These are phyloP conservation scores for Hypoxylon sp. DNA, from an alignment of 2,329 filamentous ascomycete genomes.

Conservation along the genomic window DNA sequence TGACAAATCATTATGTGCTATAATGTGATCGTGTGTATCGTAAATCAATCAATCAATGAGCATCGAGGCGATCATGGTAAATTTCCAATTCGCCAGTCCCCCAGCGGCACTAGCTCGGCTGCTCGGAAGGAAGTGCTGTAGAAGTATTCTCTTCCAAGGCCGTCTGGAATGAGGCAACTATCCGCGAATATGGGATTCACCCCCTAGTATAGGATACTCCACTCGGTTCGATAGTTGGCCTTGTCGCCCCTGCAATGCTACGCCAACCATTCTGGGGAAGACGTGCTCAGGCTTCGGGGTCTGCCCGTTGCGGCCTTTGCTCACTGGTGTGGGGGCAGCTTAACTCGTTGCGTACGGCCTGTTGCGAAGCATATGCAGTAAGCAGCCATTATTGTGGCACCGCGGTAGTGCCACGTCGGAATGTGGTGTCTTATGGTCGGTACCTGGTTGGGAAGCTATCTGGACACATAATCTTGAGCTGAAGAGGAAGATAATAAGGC, in stretches of 20 bases:
- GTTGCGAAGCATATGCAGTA: slow-evolving; percentile 43
- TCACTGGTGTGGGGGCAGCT: slow-evolving; percentile 39
- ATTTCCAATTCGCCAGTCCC: slow-evolving; percentile 26
- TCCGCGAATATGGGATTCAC: slow-evolving; percentile 50
- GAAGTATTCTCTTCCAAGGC: slow-evolving; percentile 41
- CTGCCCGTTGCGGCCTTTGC: slow-evolving; percentile 41
- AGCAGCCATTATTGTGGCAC: slow-evolving; percentile 41
- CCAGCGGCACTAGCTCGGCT: slow-evolving; percentile 25
- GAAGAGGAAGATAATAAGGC: slow-evolving; percentile 16
- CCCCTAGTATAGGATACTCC: slow-evolving; percentile 33
- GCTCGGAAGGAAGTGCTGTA: slow-evolving; percentile 24
- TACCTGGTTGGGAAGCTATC: slow-evolving; percentile 33
- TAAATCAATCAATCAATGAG: slow-evolving; percentile 31
- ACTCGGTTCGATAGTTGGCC: slow-evolving; percentile 41
- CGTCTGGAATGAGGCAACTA: slow-evolving; percentile 44
- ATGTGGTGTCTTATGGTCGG: slow-evolving; percentile 23
- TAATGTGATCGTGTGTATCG: slow-evolving; percentile 7
- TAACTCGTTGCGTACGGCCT: slow-evolving; percentile 31
- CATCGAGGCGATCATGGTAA: slow-evolving; percentile 12
- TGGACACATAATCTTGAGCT: slow-evolving; percentile 11
- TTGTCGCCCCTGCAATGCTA: slow-evolving; percentile 42
- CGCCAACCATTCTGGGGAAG: slow-evolving; percentile 42
- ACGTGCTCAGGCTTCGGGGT: slow-evolving; percentile 39
- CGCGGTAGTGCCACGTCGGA: slow-evolving; percentile 35
- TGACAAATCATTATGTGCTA: slow-evolving; percentile 21